Base-by-base conservation (phyloP, 2,329 filamentous ascomycete species). In the Colletotrichum theobromicola region DNA sequence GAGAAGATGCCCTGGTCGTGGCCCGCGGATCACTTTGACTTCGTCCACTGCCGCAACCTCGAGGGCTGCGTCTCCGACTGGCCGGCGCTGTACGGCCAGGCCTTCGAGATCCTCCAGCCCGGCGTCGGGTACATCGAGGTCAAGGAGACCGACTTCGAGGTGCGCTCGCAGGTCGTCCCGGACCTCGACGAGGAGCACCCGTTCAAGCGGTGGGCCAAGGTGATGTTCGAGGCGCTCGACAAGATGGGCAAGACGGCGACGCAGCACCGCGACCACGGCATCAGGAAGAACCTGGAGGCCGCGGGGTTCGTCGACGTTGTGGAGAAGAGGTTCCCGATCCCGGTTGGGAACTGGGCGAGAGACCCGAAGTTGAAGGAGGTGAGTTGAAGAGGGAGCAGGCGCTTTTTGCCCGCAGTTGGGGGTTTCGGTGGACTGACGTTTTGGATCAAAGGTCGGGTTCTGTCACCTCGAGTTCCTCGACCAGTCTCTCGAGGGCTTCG, bases 11-110 rank as follows among this genome's bases (percentile, higher is more conserved):
- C 82, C 0, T 87, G 85, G 85, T 89, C 83, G 80, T 90, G 83
- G 42, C 83, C 86, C 0, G 78, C 83, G 0, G 78, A 86, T 67
- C 80, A 86, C 66, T 91, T 92, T 76, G 91, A 93, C 81, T 90
- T 88, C 76, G 87, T 93, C 57, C 91, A 93, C 79, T 85, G 88
- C 2, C 88, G 89, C 28, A 84, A 88, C 71, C 83, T 92, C 79
- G 83, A 86, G 1, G 91, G 91, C 15, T 86, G 86, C 60, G 85
- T 92, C 61, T 81, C 85, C 0, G 89, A 91, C 74, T 92, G 89
- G 81, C 37, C n/a, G 1, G 55, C 8, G 7, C 53, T 73, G 5
- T 64, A 64, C n/a, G 5, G 6, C 12, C 87, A 88, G 65, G 81
- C 87, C 0, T 87, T 83, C 75, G 84, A 82, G 76, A 87, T 87